These are phyloP conservation scores for Sideroxylon spinosum DNA, from an alignment of 179 eudicot genomes.

Conservation along the genomic window DNA sequence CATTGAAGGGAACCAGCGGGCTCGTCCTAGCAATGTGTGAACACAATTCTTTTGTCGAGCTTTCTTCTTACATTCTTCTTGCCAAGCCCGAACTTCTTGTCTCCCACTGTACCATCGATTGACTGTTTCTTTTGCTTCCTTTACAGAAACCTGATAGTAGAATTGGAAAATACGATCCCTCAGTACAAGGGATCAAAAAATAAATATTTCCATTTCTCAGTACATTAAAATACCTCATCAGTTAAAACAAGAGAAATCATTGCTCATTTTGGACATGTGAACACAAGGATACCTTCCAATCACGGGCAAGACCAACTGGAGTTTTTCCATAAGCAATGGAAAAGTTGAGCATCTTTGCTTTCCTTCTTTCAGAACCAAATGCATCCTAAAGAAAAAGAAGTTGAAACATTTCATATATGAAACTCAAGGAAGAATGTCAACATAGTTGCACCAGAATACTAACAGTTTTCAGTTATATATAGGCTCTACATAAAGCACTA, in stretches of 20 bases:
- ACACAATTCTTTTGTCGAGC: slow-evolving; percentile 47
- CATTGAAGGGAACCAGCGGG: slow-evolving; percentile 77
- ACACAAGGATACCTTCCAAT: slow-evolving; percentile 72
- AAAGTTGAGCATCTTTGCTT: slow-evolving; percentile 97
- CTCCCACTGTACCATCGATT: slow-evolving; percentile 86
- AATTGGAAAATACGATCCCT: no score
- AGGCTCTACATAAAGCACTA: neutral
- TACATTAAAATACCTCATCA: neutral
- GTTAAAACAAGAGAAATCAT: no score
- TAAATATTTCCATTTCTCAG: neutral
- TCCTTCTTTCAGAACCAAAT: slow-evolving; percentile 94
- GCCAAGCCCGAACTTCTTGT: slow-evolving; percentile 80
- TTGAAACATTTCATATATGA: neutral
- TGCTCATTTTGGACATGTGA: no score
- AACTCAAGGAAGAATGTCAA: neutral
- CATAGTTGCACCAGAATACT: neutral
- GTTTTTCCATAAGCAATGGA: slow-evolving; percentile 98
- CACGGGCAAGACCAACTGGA: slow-evolving; percentile 82
- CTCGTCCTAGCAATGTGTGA: slow-evolving; percentile 79
- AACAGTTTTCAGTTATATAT: neutral
- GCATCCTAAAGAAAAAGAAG: slow-evolving; percentile 56
- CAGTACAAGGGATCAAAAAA: neutral
- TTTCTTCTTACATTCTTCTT: slow-evolving; percentile 60
- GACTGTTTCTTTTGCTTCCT: slow-evolving; percentile 89
- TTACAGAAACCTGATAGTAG: slow-evolving; percentile 61